Evolutionary conservation across 805 yeast genomes (phyloP).

Genomic region (Candida vartiovaarae): DNA sequence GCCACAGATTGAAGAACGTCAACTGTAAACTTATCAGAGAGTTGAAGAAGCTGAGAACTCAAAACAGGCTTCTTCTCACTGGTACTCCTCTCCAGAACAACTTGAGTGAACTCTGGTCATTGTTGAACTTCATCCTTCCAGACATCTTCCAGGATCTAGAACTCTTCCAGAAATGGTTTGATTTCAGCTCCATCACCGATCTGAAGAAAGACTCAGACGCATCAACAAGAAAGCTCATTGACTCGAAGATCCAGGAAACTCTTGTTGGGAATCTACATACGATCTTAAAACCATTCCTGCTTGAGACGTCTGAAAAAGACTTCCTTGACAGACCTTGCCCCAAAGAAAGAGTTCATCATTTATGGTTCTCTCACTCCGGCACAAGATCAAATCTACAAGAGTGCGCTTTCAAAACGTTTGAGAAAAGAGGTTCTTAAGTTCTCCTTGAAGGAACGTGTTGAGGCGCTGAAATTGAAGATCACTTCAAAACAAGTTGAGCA

Average conservation of each 20-base stretch:
- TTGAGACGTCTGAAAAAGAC: constrained; percentile 77
- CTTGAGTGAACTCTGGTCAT: constrained; percentile 84
- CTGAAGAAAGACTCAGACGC: constrained; percentile 28
- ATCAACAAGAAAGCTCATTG: constrained; percentile 43
- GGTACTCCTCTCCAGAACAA: constrained; percentile 98
- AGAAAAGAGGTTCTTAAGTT: constrained; percentile 38
- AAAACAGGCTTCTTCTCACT: constrained; percentile 73
- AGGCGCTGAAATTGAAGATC: constrained; percentile 28
- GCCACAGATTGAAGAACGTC: constrained; percentile 84
- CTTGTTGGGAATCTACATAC: constrained; percentile 76
- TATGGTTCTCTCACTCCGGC: constrained; percentile 58
- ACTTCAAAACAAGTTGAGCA: constrained; percentile 29
- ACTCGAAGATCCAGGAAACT: constrained; percentile 48
- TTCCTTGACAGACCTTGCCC: constrained; percentile 67
- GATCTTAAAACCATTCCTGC: constrained; percentile 78
- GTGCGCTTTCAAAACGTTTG: constrained; percentile 39
- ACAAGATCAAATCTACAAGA: constrained; percentile 59
- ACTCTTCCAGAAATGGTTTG: constrained; percentile 91
- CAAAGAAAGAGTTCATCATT: constrained; percentile 82
- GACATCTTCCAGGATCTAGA: constrained; percentile 88
- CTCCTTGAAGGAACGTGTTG: constrained; percentile 45
- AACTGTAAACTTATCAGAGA: constrained; percentile 69
- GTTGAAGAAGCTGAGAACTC: constrained; percentile 56
- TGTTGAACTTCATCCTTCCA: constrained; percentile 85
- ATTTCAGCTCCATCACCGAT: constrained; percentile 54